A percentile compares a stretch with the other conserved stretches of the same genome.
Evolutionary conservation across 1,284 basidiomycete genomes (phyloP).

Genomic region (Tilletia setariae): DNA sequence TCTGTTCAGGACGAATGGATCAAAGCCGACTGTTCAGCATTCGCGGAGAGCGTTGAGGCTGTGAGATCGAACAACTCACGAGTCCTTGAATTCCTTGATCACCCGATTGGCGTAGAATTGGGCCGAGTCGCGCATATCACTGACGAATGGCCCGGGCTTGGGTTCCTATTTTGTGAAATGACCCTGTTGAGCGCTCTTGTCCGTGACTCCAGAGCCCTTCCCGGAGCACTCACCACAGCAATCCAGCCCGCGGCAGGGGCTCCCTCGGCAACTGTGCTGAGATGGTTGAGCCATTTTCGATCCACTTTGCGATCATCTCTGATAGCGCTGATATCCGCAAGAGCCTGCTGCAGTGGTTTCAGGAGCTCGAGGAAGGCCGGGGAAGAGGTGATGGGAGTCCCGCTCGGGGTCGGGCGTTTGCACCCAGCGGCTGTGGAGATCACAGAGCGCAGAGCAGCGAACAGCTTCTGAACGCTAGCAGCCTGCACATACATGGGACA

Average conservation of each 20-base stretch:
- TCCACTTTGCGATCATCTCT: constrained; percentile 81
- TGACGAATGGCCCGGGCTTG: constrained; percentile 79
- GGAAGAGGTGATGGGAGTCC: constrained; percentile 56
- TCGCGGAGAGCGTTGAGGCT: no score
- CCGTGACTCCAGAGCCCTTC: no score
- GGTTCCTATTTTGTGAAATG: constrained; percentile 56
- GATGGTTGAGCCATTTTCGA: constrained; percentile 75
- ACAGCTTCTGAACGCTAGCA: constrained; percentile 67
- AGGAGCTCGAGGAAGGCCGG: constrained; percentile 66
- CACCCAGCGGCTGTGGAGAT: constrained; percentile 70
- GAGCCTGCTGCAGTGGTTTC: constrained; percentile 69
- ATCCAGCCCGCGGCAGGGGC: constrained; percentile 89
- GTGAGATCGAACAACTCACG: constrained; percentile 44
- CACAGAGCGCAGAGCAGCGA: constrained; percentile 67
- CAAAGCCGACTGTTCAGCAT: no score
- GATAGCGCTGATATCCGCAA: constrained; percentile 71
- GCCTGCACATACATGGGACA: no score
- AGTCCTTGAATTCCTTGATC: constrained; percentile 88
- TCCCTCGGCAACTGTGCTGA: constrained; percentile 78
- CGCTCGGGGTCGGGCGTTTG: constrained; percentile 65
- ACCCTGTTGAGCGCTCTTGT: background rate
- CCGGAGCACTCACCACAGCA: constrained; percentile 56
- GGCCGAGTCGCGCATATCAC: constrained; percentile 80
- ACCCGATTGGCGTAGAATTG: constrained; percentile 88
- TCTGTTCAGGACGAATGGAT: constrained; percentile 16